Percentiles rank a stretch among this genome's conserved stretches.
These are phyloP conservation scores for Solanum stenotomum DNA, from an alignment of 257 asterid genomes.

Conservation along the genomic window DNA sequence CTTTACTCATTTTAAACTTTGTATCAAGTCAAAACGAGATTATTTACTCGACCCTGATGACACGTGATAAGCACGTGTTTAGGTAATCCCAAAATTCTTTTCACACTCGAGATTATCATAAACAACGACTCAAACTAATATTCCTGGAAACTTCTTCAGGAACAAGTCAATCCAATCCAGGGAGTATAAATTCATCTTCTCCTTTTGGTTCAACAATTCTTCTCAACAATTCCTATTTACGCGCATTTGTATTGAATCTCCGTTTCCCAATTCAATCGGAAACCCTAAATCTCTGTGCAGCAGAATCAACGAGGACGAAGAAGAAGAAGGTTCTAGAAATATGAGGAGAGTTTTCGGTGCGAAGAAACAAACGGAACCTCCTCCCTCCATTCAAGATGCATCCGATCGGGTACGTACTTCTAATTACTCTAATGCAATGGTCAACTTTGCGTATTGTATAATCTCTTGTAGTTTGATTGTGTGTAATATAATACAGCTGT, in stretches of 20 bases:
- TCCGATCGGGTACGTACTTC: conserved; percentile 62
- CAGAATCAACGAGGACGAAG: background rate
- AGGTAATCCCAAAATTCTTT: background rate
- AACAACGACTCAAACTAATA: background rate
- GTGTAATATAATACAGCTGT: background rate
- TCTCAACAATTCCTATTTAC: background rate
- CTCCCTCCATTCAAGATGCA: conserved; percentile 76
- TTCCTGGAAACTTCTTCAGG: background rate
- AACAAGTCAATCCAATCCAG: background rate
- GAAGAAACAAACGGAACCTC: conserved; percentile 91
- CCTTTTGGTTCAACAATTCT: background rate
- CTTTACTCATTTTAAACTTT: no score
- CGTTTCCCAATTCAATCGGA: background rate
- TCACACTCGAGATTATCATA: background rate
- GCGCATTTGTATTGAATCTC: background rate
- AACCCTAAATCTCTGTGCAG: background rate
- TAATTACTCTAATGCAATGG: background rate
- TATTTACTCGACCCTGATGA: background rate
- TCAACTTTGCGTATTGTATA: background rate
- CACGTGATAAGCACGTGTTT: background rate
- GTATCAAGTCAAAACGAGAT: background rate
- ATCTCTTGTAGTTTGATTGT: background rate
- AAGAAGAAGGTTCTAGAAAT: background rate
- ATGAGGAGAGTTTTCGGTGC: conserved; percentile 94
- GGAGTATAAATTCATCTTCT: background rate